phyloP scores from a whole-genome alignment of 768 basidiomycete genomes.

The Clathrus columnatus region DNA sequence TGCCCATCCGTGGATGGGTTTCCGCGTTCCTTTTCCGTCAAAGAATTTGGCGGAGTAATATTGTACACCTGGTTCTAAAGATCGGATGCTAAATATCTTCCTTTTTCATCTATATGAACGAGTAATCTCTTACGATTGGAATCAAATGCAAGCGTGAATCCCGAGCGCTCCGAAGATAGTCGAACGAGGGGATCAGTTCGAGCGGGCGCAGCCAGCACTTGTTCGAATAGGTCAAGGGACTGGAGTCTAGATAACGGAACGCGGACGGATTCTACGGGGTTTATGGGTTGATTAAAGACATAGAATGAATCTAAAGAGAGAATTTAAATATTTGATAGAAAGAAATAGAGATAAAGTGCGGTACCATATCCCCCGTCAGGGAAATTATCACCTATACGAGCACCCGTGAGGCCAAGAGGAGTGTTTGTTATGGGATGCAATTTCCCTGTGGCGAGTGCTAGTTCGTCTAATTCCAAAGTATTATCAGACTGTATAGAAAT shows the following conservation, averaged over 20 bases:
- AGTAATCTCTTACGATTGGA: conserved; percentile 53
- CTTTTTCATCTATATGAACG: neutral
- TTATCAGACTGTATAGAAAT: conserved; percentile 37
- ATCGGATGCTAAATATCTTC: neutral
- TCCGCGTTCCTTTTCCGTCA: conserved; percentile 43
- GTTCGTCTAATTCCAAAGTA: conserved; percentile 42
- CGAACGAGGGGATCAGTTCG: conserved; percentile 38
- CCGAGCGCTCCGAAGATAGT: conserved; percentile 48
- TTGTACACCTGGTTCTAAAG: conserved; percentile 62
- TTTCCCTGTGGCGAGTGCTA: conserved; percentile 43
- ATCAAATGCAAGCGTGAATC: conserved; percentile 51
- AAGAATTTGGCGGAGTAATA: conserved; percentile 60
- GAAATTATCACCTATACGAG: conserved; percentile 48
- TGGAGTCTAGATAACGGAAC: conserved; percentile 36
- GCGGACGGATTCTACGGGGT: conserved; percentile 36
- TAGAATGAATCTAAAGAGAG: conserved; percentile 55
- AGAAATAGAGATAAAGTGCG: conserved; percentile 13
- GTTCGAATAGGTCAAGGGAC: conserved; percentile 37
- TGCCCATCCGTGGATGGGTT: conserved; percentile 71
- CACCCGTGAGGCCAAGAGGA: conserved; percentile 40
- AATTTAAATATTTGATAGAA: neutral
- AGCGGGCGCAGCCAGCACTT: conserved; percentile 27
- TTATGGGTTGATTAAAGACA: conserved; percentile 32
- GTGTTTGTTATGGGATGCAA: conserved; percentile 39
- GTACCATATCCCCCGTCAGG: conserved; percentile 55